A percentile compares a stretch with the other conserved stretches of the same genome.
Evolutionary conservation across 441 rosid genomes (phyloP).

Genomic region (Jatropha podagrica): DNA sequence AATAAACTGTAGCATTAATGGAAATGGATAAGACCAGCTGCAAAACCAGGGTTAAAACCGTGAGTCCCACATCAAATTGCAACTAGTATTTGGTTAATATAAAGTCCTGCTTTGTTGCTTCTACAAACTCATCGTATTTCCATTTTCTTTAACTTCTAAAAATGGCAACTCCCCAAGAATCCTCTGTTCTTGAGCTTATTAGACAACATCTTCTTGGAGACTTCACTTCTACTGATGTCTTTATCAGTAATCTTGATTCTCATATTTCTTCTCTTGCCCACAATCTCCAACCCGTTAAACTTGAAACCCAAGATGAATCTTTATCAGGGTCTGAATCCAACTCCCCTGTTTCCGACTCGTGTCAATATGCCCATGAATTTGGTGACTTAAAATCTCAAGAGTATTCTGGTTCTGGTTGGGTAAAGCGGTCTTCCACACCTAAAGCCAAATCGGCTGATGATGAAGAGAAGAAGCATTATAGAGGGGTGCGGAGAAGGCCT

Average conservation of each 20-base stretch:
- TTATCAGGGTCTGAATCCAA: slow-evolving; percentile 34
- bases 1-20: not conserved
- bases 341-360: slow-evolving; percentile 30
- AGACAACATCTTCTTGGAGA: slow-evolving; percentile 62
- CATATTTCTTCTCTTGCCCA: slow-evolving; percentile 19
- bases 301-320: slow-evolving; percentile 16
- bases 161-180: slow-evolving; percentile 33
- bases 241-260: slow-evolving; percentile 37
- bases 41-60: slow-evolving; percentile 14
- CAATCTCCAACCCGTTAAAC: slow-evolving; percentile 33
- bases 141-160: not conserved
- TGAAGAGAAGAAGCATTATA: slow-evolving; percentile 52
- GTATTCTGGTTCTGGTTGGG: slow-evolving; percentile 1
- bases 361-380: slow-evolving; percentile 21
- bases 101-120: not conserved
- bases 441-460: not conserved
- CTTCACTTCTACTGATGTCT: slow-evolving; percentile 42
- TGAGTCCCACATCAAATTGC: not conserved
- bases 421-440: not conserved
- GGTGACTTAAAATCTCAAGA: slow-evolving; percentile 23
- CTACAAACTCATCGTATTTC: no score
- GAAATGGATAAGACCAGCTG: slow-evolving; percentile 11
- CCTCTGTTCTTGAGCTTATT: slow-evolving; percentile 35
- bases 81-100: no score
- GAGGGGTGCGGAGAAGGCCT: slow-evolving; percentile 88